Percentiles rank a stretch among this genome's conserved stretches.
Evolutionary conservation across 2,329 filamentous ascomycete genomes (phyloP).

Genomic region (Ramularia collo-cygni): DNA sequence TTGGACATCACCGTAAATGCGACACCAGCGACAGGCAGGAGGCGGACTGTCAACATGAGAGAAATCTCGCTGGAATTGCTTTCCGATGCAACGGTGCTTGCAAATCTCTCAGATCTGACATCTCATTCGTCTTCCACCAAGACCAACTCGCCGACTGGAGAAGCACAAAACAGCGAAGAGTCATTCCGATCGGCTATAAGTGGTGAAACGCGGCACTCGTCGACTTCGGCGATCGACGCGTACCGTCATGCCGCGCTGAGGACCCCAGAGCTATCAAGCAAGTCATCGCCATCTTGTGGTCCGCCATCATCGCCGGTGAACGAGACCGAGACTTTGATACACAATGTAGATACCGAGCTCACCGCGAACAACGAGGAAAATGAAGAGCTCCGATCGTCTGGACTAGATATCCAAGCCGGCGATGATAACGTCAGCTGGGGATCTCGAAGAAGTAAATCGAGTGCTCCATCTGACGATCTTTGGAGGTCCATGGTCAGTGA

Average conservation of each 20-base stretch:
- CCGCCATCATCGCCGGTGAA: not conserved
- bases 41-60: constrained; percentile 14
- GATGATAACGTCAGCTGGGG: constrained; percentile 34
- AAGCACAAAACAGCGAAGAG: not conserved
- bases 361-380: constrained; percentile 38
- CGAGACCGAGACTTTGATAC: constrained; percentile 5
- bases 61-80: constrained; percentile 25
- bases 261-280: not conserved
- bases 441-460: constrained; percentile 25
- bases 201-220: not conserved
- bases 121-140: constrained; percentile 9
- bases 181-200: not conserved
- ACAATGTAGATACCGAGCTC: constrained; percentile 30
- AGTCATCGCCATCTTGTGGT: not conserved
- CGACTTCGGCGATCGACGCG: constrained; percentile 2
- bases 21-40: no score
- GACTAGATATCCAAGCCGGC: constrained; percentile 29
- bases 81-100: constrained; percentile 18
- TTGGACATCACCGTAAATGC: constrained; percentile 31
- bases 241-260: not conserved
- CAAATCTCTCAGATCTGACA: constrained; percentile 16
- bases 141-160: constrained; percentile 6
- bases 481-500: constrained; percentile 29
- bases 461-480: constrained; percentile 21
- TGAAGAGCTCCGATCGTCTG: constrained; percentile 20